Base-by-base conservation (phyloP, 768 basidiomycete species). In the Tylopilus intermedius region DNA sequence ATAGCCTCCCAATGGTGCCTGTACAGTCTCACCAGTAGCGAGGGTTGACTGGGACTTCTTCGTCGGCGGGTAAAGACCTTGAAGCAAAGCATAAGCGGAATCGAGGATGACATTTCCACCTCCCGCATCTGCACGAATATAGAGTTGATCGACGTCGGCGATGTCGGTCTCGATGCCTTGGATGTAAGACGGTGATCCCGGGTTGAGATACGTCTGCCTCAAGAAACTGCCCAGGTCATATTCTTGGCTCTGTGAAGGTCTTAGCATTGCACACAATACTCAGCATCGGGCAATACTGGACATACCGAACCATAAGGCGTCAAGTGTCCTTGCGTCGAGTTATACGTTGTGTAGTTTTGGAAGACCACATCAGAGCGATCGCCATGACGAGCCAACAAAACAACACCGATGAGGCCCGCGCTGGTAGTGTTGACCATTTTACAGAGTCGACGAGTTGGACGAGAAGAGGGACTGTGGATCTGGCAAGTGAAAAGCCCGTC, bases 21-120 rank as follows among this genome's bases (percentile, higher is more conserved):
- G 72, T 52, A 92, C 73, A n/a, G 66, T 76, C 24, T 83, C 78
- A 51, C 84, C 88, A 58, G 90, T 83, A 3, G 88, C 90, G 18
- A 94, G 81, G 10, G 74, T 76, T 52, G 83, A 83, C 58, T 76
- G 80, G 66, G 84, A 84, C 49, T 78, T 73, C 7, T 73, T 64
- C 54, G 78, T 86, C 5, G 90, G 88, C 11, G 90, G 90, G 76
- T 86, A 90, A 46, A 93, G 76, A 33, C 90, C 90, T 65, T 93
- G 92, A 39, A 90, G 77, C 37, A 91, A 72, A 13, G 90, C 89
- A 55, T 86, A 84, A 15, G 89, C 83, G 8, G 86, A 86, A 75
- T 93, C 88, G 70, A 88, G 86, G 58, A 90, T 88, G 43, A 85
- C 83, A 22, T 82, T 77, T 47, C 90, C 90, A 69, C 83, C 83